A percentile compares a stretch with the other conserved stretches of the same genome.
Evolutionary conservation across 2,329 filamentous ascomycete species (phyloP).

Genomic region (Colletotrichum sp.): DNA sequence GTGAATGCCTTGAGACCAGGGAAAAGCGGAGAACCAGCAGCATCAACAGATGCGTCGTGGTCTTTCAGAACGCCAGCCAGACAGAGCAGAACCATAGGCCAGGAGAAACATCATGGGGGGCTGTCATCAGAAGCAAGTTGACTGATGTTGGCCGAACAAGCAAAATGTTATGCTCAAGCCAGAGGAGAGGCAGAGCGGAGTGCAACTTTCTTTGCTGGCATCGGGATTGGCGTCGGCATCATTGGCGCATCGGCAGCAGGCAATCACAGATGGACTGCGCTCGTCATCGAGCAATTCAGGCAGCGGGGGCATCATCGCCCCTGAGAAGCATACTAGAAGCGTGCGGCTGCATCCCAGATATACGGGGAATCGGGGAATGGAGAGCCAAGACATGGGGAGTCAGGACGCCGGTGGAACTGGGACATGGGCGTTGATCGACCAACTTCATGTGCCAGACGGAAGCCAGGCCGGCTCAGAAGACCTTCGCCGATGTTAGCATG

Average conservation of each 20-base stretch:
- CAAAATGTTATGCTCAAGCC: neutral
- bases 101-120: neutral
- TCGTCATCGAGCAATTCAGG: neutral
- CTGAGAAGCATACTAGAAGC: neutral
- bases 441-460: neutral
- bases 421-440: neutral
- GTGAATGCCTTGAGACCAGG: neutral
- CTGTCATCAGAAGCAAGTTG: neutral
- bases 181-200: neutral
- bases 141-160: neutral
- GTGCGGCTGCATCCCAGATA: neutral
- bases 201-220: neutral
- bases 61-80: neutral
- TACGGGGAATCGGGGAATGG: neutral
- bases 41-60: neutral
- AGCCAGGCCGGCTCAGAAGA: neutral
- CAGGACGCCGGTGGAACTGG: neutral
- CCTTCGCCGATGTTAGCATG: neutral
- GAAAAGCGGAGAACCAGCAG: neutral
- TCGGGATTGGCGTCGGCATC: neutral
- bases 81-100: neutral
- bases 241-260: neutral
- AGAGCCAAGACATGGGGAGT: neutral
- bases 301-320: neutral
- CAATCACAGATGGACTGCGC: neutral